phyloP scores from a whole-genome alignment of 192 early-diverging fungal species.

The Geosiphon pyriformis region DNA sequence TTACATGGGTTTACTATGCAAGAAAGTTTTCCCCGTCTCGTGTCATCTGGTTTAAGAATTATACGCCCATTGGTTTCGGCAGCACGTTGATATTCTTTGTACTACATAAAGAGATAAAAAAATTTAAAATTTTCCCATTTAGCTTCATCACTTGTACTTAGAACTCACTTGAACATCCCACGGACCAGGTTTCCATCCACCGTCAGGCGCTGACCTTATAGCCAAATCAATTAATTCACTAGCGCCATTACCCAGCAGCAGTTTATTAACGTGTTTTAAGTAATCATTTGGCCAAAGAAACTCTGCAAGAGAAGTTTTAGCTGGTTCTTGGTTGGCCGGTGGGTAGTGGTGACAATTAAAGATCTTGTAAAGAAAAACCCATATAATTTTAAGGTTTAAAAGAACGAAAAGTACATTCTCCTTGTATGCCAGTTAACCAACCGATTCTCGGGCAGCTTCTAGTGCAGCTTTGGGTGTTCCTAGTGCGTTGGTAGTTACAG shows the following conservation, averaged over 20 bases:
- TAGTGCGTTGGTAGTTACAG: slow-evolving; percentile 84
- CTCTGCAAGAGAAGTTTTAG: slow-evolving; percentile 70
- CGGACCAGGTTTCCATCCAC: slow-evolving; percentile 82
- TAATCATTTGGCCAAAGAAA: slow-evolving; percentile 71
- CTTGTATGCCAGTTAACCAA: slow-evolving; percentile 34
- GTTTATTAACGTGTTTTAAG: slow-evolving; percentile 50
- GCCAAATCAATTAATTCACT: slow-evolving; percentile 88
- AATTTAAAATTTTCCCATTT: not conserved
- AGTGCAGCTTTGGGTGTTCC: slow-evolving; percentile 74
- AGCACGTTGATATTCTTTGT: slow-evolving; percentile 87
- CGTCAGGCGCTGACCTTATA: slow-evolving; percentile 66
- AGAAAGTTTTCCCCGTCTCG: slow-evolving; percentile 59
- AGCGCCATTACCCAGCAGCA: slow-evolving; percentile 85
- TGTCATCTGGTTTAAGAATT: slow-evolving; percentile 53
- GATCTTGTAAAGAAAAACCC: slow-evolving; percentile 31
- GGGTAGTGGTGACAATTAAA: slow-evolving; percentile 82
- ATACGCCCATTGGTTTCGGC: slow-evolving; percentile 69
- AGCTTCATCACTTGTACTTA: not conserved
- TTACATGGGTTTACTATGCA: slow-evolving; percentile 93
- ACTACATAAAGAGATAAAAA: slow-evolving; percentile 36
- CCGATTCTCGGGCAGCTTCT: slow-evolving; percentile 65
- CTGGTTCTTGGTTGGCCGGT: slow-evolving; percentile 87
- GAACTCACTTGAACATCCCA: slow-evolving; percentile 63
- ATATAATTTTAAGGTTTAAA: too few species aligned
- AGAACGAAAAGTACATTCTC: too few species aligned